Base-by-base conservation (phyloP, 2,329 filamentous ascomycete species). In the Lachnellula arida region DNA sequence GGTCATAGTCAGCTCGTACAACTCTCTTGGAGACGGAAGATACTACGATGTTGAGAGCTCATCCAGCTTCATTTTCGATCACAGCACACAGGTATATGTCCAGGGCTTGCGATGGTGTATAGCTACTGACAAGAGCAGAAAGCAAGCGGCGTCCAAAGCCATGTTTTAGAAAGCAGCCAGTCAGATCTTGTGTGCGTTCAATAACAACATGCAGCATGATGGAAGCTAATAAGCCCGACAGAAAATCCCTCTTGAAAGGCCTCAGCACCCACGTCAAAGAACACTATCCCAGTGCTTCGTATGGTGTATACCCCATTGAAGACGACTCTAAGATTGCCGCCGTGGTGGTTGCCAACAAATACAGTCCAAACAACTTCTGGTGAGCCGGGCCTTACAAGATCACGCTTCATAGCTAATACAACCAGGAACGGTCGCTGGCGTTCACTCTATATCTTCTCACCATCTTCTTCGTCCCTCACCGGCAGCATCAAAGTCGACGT, bases 281-380 rank as follows among this genome's bases (percentile, higher is more conserved):
- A 72, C 94, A 99, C 76, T 99, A 92, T 71, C 85, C 90, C 9
- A 87, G 84, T 66, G 88, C 87, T 52, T 85, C 88, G 12, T 87
- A 88, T 64, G 91, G 92, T 63, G 89, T 90, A 49, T 97, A 89
- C 72, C 90, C 93, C 11, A 85, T 84, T 64, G 83, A 90, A 65
- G 79, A 87, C 61, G 89, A 93, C 71, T 81, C 82, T 28, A 84
- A 86, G 65, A 74, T 97, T 58, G 90, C 91, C 48, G 79, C 97
- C 61, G 74, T 96, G 53, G 84, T 96, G 50, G 92, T 96, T 49
- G 89, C 92, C 55, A 97, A 94, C 78, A 97, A 97, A 74, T 97
- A 97, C 78, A 96, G 89, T 67, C 94, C 95, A 7, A 91, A 92
- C 72, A 99, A 99, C 80, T 99, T 91, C 80, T 97, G 94, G 91